Evolutionary conservation across 331 rosid species (phyloP).

Genomic region (Pyracantha coccinea): DNA sequence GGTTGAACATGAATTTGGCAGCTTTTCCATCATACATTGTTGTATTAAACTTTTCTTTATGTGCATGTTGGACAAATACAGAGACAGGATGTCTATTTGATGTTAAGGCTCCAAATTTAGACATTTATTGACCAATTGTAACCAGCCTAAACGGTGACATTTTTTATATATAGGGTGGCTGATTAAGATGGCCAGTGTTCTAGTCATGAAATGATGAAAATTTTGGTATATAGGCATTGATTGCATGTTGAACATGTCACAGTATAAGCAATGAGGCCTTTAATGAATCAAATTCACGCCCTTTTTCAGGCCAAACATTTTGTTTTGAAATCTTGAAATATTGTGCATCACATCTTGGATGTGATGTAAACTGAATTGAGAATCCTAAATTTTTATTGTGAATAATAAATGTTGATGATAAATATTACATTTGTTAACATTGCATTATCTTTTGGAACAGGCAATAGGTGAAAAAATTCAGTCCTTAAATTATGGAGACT

Average conservation of each 20-base stretch:
- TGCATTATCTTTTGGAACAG: slow-evolving; percentile 39
- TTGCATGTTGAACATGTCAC: too few species aligned
- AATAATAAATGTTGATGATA: not conserved
- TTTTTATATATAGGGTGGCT: too few species aligned
- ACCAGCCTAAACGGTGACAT: not conserved
- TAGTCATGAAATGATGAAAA: too few species aligned
- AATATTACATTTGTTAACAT: not conserved
- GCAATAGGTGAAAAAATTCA: slow-evolving; percentile 74
- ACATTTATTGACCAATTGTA: not conserved
- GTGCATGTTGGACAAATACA: not conserved
- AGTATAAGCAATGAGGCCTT: too few species aligned
- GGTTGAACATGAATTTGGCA: not conserved
- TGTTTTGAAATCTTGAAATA: not conserved
- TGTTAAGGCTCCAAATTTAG: not conserved
- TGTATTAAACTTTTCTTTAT: not conserved
- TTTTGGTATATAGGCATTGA: too few species aligned
- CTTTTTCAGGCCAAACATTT: too few species aligned
- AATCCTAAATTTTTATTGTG: not conserved
- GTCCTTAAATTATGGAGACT: slow-evolving; percentile 78
- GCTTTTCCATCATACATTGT: not conserved
- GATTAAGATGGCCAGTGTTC: too few species aligned
- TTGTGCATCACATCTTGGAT: not conserved
- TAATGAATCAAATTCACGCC: too few species aligned
- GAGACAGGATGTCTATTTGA: not conserved
- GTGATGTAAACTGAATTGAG: not conserved